Base-by-base conservation (phyloP, 2,329 filamentous ascomycete genomes). In the Erysiphe pulchra region DNA sequence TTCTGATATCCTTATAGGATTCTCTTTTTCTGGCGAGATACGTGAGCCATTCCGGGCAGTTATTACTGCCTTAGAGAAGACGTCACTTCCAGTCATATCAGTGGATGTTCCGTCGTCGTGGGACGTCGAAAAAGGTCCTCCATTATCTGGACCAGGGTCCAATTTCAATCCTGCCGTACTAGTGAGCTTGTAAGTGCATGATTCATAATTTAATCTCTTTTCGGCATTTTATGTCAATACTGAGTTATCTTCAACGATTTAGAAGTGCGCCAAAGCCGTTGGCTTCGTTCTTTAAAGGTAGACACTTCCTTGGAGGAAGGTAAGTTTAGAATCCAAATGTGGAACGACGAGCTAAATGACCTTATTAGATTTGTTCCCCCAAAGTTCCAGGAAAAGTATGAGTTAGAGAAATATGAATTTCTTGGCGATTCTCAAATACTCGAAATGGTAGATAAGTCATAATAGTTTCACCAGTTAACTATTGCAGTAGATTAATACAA, bases 101-200 rank as follows among this genome's bases (percentile, higher is more conserved):
- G 82, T 98, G 18, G 90, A 98, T 62, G 85, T 83, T 7, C 90
- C 90, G 1, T 92, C 83, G 31, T 90, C 82, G 1, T 98, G 90
- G 90, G 76, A 90, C 60, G 92, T 98, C 47, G 82, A 93, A 56
- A 66, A 68, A 11, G 90, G 90, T 0, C 87, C 87, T 9, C 85
- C 86, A 11, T 63, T 67, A 45, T 72, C 75, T 1, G 87, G 84
- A 0, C 69, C 82, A 0, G 87, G 85, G 0, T 78, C 77, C 55
- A 74, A 68, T 4, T 95, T 92, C 57, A 76, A 81, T 64, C 90
- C 90, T 51, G 66, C 70, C 32, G 76, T 77, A 17, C 65, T 98
- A 47, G 76, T 98, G 52, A 92, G 83, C 58, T 65, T 98, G 56
- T 42, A 16, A 6, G 40, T 42, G 2, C 24, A 42, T 11, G 13